Conservation (phyloP, 306 rosid genomes). For the Senna tora region DNA sequence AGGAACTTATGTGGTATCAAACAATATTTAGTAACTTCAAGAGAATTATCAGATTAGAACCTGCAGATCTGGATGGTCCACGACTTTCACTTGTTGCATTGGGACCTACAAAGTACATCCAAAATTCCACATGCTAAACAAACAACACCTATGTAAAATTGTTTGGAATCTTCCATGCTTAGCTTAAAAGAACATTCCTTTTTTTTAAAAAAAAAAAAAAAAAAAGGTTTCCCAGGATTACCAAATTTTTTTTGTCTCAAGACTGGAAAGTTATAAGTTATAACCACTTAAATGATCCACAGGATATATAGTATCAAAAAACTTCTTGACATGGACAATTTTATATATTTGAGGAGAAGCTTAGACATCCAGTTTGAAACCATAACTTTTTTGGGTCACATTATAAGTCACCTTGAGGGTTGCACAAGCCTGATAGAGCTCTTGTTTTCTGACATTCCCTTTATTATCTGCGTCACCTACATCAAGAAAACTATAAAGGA, state of each 20-base stretch:
- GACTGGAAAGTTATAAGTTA: conserved; percentile 31
- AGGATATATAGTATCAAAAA: not conserved
- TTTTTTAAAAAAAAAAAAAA: not conserved
- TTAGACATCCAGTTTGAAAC: conserved; percentile 25
- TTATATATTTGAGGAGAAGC: conserved; percentile 21
- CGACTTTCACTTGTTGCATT: conserved; percentile 61
- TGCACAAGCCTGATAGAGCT: conserved; percentile 79
- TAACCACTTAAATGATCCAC: conserved; percentile 19
- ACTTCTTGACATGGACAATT: not conserved
- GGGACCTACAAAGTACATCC: conserved; percentile 55
- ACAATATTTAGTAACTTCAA: conserved; percentile 34
- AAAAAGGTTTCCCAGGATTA: conserved; percentile 24
- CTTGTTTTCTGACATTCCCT: conserved; percentile 75
- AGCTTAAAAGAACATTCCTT: conserved; percentile 15
- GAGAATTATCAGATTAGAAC: conserved; percentile 51
- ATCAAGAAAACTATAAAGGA: conserved; percentile 29
- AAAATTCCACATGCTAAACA: conserved; percentile 37
- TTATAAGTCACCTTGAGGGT: conserved; percentile 73
- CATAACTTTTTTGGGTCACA: conserved; percentile 8
- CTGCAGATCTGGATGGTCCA: conserved; percentile 90
- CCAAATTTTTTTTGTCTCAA: not conserved
- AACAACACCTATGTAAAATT: conserved; percentile 24
- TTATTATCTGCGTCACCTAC: conserved; percentile 81
- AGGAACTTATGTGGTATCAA: conserved; percentile 15
- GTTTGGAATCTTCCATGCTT: conserved; percentile 13